Base-by-base conservation (phyloP, 495 filamentous ascomycete species). In the Xylaria grammica region DNA sequence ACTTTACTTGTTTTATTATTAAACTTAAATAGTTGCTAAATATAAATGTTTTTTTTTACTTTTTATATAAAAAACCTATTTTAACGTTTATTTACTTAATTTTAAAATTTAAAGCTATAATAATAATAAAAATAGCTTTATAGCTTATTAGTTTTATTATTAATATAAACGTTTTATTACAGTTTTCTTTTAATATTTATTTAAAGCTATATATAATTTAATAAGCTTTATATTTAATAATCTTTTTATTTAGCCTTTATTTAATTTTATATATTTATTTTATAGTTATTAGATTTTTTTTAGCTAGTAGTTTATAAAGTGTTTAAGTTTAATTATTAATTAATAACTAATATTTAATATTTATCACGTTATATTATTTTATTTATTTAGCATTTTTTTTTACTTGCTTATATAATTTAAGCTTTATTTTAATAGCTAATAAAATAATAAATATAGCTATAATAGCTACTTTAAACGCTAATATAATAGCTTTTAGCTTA, bases 181-280 rank as follows among this genome's bases (percentile, higher is more conserved):
- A 30, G 27, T 40, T 45, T 11, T n/a, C 24, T 45, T 67, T 63
- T 55, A 22, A 42, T 56, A 56, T 42, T 42, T 53, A 53, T 44
- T 44, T 55, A 64, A 51, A 49, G 26, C 36, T 63, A 6, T 62
- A 42, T 46, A 62, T 32, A 27, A 51, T 27, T 55, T 63, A 67
- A 1, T 32, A 44, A 26, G 22, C 29, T 65, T 60, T 60, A 60
- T 56, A 56, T 10, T 26, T 22, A 56, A 42, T 38, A 42, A 56
- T 24, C 15, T 38, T 56, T 8, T 26, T 42, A 42, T 42, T 38
- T 38, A 42, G 22, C 6, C 22, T 32, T 42, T 2, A 8, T 40
- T 56, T 56, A 38, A 56, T 42, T 42, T 56, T 56, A 56, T 56
- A 56, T 4, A 56, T 13, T 15, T 26, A 56, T 56, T 56, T 56